phyloP scores from a whole-genome alignment of 768 basidiomycete species.

The Chiua virens region DNA sequence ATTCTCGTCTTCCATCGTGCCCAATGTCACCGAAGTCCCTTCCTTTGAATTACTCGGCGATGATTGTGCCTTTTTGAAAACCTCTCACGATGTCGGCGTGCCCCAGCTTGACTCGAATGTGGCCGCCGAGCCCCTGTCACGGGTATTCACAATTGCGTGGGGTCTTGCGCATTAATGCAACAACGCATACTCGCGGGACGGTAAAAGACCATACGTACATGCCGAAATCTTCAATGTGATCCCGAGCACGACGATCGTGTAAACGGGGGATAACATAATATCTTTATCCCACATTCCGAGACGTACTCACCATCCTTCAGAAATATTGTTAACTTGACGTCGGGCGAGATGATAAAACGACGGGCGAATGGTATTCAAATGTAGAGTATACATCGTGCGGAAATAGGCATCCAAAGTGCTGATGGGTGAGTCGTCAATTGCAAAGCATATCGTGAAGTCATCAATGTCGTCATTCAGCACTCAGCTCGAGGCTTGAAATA shows the following conservation, averaged over 20 bases:
- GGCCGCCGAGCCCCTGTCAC: conserved; percentile 27
- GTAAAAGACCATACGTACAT: too few relatives aligned
- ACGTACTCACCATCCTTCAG: too few relatives aligned
- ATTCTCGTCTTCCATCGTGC: conserved; percentile 35
- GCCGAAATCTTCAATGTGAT: too few relatives aligned
- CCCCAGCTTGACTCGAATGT: conserved; percentile 32
- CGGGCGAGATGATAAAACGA: neutral
- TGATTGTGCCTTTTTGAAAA: conserved; percentile 44
- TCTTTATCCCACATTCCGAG: too few relatives aligned
- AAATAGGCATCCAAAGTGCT: neutral
- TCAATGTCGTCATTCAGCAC: too few relatives aligned
- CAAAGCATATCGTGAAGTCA: too few relatives aligned
- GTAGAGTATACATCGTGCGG: neutral
- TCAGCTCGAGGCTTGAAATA: too few relatives aligned
- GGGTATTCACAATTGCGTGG: conserved; percentile 42
- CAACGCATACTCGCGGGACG: conserved; percentile 40
- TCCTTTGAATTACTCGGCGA: conserved; percentile 38
- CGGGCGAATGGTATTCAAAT: conserved; percentile 7
- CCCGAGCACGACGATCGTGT: neutral
- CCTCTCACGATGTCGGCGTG: conserved; percentile 38
- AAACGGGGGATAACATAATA: neutral
- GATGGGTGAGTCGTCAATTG: neutral
- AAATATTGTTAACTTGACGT: neutral
- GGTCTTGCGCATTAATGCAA: conserved; percentile 44
- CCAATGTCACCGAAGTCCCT: conserved; percentile 28